phyloP scores from a whole-genome alignment of 148 eudicot genomes.

The Rhododendron ferrugineum region DNA sequence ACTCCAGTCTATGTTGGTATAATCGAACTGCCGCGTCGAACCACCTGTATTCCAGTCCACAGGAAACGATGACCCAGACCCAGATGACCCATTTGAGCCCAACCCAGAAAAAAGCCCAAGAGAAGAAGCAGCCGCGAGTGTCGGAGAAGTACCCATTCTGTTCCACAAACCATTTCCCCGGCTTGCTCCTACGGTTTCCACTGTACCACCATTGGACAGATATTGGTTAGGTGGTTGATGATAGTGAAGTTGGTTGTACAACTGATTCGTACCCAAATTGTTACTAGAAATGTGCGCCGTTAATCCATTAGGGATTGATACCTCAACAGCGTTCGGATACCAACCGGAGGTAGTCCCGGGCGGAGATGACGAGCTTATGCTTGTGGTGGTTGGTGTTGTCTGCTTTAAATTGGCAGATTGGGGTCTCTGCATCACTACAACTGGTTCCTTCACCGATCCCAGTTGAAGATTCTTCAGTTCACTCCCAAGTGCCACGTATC shows the following conservation, averaged over 20 bases:
- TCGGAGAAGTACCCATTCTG: conserved; percentile 41
- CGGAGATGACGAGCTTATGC: conserved; percentile 51
- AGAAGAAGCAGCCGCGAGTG: conserved; percentile 71
- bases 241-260: conserved; percentile 42
- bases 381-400: conserved; percentile 24
- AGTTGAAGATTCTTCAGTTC: conserved; percentile 62
- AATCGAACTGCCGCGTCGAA: conserved; percentile 56
- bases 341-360: conserved; percentile 42
- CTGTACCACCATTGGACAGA: conserved; percentile 33
- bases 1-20: conserved; percentile 84
- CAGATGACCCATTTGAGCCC: conserved; percentile 60
- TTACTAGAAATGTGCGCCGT: conserved; percentile 39
- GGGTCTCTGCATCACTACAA: conserved; percentile 77
- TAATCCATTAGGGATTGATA: conserved; percentile 47
- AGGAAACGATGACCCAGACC: conserved; percentile 46
- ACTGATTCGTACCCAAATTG: conserved; percentile 41
- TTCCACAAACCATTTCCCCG: conserved; percentile 39
- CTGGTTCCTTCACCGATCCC: conserved; percentile 67
- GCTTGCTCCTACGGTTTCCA: conserved; percentile 37
- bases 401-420: conserved; percentile 56
- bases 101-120: conserved; percentile 82
- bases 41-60: conserved; percentile 86
- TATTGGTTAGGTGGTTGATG: conserved; percentile 49
- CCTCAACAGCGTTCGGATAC: conserved; percentile 52
- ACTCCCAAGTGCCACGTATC: conserved; percentile 33